These are phyloP conservation scores for Fusarium paranaense DNA, from an alignment of 2,329 filamentous ascomycete genomes.

Conservation along the genomic window DNA sequence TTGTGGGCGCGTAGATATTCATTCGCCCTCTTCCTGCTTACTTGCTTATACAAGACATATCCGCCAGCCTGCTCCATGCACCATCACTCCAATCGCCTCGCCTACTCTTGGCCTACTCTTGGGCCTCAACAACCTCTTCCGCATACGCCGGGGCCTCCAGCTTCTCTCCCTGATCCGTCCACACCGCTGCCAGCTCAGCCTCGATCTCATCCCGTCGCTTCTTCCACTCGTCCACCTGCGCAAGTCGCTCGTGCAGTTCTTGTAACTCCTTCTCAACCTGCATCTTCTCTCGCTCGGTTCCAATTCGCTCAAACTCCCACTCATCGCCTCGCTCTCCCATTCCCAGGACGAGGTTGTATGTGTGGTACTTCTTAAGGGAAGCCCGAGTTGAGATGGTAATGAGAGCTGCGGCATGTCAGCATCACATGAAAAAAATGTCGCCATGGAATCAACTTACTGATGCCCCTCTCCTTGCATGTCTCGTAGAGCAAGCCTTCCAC, in stretches of 20 bases:
- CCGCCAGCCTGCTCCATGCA: slow-evolving; percentile 12
- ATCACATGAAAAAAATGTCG: neutral
- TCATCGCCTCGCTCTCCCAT: slow-evolving; percentile 83
- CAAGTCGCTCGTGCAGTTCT: slow-evolving; percentile 82
- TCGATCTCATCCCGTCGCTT: slow-evolving; percentile 83
- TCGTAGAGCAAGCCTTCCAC: slow-evolving; percentile 96
- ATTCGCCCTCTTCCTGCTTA: slow-evolving; percentile 9
- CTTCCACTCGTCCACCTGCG: slow-evolving; percentile 88
- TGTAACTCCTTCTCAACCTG: slow-evolving; percentile 91
- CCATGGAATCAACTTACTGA: slow-evolving; percentile 72
- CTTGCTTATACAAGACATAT: slow-evolving; percentile 11
- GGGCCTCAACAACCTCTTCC: slow-evolving; percentile 25
- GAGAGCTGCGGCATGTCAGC: slow-evolving; percentile 67
- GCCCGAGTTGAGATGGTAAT: slow-evolving; percentile 97
- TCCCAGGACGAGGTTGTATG: slow-evolving; percentile 87
- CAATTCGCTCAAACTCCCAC: slow-evolving; percentile 95
- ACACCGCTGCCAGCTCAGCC: slow-evolving; percentile 75
- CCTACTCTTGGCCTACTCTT: slow-evolving; percentile 13
- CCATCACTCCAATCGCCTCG: slow-evolving; percentile 11
- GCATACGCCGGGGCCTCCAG: slow-evolving; percentile 61
- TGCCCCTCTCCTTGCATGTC: slow-evolving; percentile 90
- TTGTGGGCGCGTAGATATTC: slow-evolving; percentile 10
- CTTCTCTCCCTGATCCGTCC: slow-evolving; percentile 65
- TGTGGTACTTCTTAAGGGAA: slow-evolving; percentile 95
- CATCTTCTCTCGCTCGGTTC: slow-evolving; percentile 92